Evolutionary conservation across 1,139 yeast species (phyloP).

Genomic region (Taphrina betulina): DNA sequence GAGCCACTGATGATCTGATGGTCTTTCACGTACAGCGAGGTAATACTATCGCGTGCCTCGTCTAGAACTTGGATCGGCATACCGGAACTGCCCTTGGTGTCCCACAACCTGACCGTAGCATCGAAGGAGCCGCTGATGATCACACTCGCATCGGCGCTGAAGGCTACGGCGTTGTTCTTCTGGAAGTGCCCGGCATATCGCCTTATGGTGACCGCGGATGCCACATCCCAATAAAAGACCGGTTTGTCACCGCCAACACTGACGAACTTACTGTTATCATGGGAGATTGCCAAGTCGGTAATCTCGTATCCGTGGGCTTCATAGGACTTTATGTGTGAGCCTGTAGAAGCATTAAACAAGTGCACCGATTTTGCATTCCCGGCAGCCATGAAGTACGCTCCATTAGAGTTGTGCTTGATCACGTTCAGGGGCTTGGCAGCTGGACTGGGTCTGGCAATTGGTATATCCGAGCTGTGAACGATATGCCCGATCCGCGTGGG

Average conservation of each 20-base stretch:
- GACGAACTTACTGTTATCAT: constrained; percentile 43
- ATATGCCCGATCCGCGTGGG: constrained; percentile 16
- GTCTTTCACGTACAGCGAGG: constrained; percentile 41
- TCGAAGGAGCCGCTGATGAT: constrained; percentile 43
- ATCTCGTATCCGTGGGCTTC: constrained; percentile 44
- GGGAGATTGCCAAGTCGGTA: constrained; percentile 42
- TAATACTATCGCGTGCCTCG: constrained; percentile 46
- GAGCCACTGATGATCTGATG: constrained; percentile 44
- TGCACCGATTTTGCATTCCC: constrained; percentile 44
- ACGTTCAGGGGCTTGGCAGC: constrained; percentile 41
- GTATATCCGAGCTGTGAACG: constrained; percentile 12
- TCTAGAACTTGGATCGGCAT: constrained; percentile 44
- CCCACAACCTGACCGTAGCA: constrained; percentile 47
- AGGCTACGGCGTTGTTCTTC: constrained; percentile 43
- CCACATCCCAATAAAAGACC: constrained; percentile 45
- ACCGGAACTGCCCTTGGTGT: constrained; percentile 40
- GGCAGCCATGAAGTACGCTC: constrained; percentile 44
- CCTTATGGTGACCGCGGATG: constrained; percentile 40
- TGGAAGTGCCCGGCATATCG: constrained; percentile 44
- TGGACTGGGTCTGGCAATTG: neutral
- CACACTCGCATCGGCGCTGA: constrained; percentile 42
- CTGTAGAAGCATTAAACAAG: constrained; percentile 43
- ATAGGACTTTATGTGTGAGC: constrained; percentile 33
- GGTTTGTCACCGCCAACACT: constrained; percentile 47
- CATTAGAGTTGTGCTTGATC: constrained; percentile 42